Conservation (phyloP, 441 rosid species). For the Cnidoscolus chayamansa region DNA sequence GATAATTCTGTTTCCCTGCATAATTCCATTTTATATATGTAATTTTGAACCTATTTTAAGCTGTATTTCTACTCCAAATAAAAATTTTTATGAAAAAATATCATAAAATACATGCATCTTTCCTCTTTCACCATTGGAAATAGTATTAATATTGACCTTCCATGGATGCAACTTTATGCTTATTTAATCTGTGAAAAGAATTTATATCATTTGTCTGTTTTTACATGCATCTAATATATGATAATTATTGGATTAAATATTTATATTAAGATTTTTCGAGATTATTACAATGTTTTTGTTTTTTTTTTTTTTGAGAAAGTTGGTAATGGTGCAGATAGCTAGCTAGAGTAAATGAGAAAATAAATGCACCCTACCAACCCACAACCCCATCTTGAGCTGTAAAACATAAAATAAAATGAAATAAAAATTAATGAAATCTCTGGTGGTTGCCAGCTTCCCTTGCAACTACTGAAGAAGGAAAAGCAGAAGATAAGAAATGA, state of each 20-base stretch:
- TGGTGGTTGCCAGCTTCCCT: neutral
- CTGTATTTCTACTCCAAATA: neutral
- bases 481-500: neutral
- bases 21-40: neutral
- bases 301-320: neutral
- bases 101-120: too few species aligned
- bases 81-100: neutral
- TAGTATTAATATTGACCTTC: too few species aligned
- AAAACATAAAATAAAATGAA: too few species aligned
- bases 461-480: neutral
- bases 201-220: neutral
- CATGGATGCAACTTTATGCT: too few species aligned
- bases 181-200: too few species aligned
- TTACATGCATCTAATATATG: neutral
- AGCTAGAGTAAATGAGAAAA: neutral
- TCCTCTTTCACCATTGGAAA: too few species aligned
- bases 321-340: neutral
- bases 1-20: conserved; percentile 33
- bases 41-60: neutral
- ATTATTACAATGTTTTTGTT: too few species aligned
- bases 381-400: neutral
- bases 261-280: too few species aligned
- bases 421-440: neutral
- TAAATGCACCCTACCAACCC: conserved; percentile 3
- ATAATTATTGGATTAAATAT: too few species aligned